phyloP scores from a whole-genome alignment of 495 filamentous ascomycete genomes.

The Symbiotaphrina buchneri region DNA sequence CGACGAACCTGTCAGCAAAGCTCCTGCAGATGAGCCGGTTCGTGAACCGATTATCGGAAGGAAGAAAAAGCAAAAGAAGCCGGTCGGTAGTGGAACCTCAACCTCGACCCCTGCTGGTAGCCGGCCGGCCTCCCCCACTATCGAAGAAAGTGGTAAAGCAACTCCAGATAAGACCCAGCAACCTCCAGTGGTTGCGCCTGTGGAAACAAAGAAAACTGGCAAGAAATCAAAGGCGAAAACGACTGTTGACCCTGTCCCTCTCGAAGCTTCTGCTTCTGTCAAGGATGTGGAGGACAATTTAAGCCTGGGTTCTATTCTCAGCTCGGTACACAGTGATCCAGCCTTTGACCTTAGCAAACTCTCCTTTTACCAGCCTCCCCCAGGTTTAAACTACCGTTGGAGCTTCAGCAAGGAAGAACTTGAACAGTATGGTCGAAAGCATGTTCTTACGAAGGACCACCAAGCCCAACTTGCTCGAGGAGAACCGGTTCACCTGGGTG shows the following conservation, averaged over 20 bases:
- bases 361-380: constrained; percentile 29
- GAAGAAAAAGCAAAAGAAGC: constrained; percentile 84
- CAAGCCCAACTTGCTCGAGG: constrained; percentile 1
- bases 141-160: constrained; percentile 9
- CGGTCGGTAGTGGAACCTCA: constrained; percentile 19
- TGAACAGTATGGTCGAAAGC: neutral
- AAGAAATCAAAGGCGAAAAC: constrained; percentile 16
- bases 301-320: too few relatives aligned
- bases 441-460: constrained; percentile 2
- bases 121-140: constrained; percentile 14
- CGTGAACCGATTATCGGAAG: constrained; percentile 68
- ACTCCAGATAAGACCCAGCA: constrained; percentile 4
- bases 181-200: neutral
- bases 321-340: too few relatives aligned
- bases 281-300: too few relatives aligned
- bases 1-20: constrained; percentile 29
- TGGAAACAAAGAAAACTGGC: constrained; percentile 10
- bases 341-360: too few relatives aligned
- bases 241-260: constrained; percentile 12
- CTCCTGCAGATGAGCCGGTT: constrained; percentile 31
- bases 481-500: constrained; percentile 14
- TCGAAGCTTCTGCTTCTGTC: neutral
- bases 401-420: constrained; percentile 25
- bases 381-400: constrained; percentile 23
- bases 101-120: constrained; percentile 18